phyloP scores from a whole-genome alignment of 495 filamentous ascomycete genomes.

The Neurospora hispaniola region DNA sequence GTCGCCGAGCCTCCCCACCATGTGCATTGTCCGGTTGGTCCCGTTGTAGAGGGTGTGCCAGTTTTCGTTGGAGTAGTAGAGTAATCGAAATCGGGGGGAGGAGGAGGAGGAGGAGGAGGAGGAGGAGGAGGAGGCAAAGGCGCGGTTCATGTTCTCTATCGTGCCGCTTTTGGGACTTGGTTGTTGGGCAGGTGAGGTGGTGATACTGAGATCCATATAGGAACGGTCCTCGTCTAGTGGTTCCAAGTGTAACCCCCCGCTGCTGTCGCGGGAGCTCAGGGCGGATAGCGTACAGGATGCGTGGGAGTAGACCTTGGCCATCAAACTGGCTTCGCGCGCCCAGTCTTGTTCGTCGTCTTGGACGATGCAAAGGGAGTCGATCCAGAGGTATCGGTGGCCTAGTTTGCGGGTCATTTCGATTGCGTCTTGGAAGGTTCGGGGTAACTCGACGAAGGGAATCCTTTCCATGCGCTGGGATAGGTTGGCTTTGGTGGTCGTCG shows the following conservation, averaged over 20 bases:
- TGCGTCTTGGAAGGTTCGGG: not conserved
- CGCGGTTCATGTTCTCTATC: no score
- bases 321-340: not conserved
- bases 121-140: no score
- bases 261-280: not conserved
- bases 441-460: not conserved
- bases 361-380: not conserved
- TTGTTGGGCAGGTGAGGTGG: not conserved
- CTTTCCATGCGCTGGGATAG: not conserved
- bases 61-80: no score
- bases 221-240: not conserved
- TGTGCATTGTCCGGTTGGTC: no score
- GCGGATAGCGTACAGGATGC: not conserved
- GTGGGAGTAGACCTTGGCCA: not conserved
- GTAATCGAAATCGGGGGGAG: no score
- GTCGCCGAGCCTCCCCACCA: no score
- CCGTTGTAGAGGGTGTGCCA: no score
- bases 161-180: no score
- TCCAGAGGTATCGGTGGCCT: not conserved
- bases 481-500: not conserved
- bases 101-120: no score
- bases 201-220: not conserved
- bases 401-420: not conserved
- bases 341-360: not conserved
- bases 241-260: accelerated